A percentile compares a stretch with the other conserved stretches of the same genome.
Evolutionary conservation across 257 asterid genomes (phyloP).

Genomic region (Lycium ferocissimum): DNA sequence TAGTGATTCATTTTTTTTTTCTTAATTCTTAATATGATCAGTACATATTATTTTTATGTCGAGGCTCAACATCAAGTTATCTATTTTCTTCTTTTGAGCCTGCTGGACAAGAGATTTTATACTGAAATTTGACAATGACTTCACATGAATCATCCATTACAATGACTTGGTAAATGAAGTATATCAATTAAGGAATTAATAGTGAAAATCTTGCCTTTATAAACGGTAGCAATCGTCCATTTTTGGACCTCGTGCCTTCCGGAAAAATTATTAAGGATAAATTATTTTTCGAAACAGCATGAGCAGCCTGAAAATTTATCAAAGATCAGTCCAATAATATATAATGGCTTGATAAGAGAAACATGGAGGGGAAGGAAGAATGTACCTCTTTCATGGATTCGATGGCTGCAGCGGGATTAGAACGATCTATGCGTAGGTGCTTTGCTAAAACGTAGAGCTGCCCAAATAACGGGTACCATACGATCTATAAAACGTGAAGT

Average conservation of each 20-base stretch:
- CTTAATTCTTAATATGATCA: too few relatives aligned
- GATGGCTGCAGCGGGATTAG: conserved; percentile 47
- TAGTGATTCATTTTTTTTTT: too few relatives aligned
- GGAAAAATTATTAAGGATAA: too few relatives aligned
- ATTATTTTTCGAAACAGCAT: conserved; percentile 47
- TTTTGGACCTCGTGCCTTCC: conserved; percentile 57
- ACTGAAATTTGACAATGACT: neutral
- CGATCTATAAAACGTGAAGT: conserved; percentile 33
- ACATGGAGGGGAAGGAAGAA: neutral
- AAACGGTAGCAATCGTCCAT: conserved; percentile 52
- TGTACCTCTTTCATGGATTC: conserved; percentile 48
- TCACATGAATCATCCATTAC: neutral
- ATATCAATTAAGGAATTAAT: neutral
- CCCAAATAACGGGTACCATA: conserved; percentile 55
- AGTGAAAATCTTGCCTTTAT: conserved; percentile 43
- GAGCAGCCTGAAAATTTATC: conserved; percentile 42
- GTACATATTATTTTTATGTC: too few relatives aligned
- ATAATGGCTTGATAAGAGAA: neutral
- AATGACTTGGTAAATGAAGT: neutral
- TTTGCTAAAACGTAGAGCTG: conserved; percentile 52
- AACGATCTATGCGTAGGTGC: conserved; percentile 54
- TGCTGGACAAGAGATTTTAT: too few relatives aligned
- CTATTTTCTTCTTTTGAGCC: too few relatives aligned
- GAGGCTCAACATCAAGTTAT: too few relatives aligned
- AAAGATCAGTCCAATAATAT: neutral